Conservation (phyloP, 148 eudicot species). For the Nepenthes mirabilis region DNA sequence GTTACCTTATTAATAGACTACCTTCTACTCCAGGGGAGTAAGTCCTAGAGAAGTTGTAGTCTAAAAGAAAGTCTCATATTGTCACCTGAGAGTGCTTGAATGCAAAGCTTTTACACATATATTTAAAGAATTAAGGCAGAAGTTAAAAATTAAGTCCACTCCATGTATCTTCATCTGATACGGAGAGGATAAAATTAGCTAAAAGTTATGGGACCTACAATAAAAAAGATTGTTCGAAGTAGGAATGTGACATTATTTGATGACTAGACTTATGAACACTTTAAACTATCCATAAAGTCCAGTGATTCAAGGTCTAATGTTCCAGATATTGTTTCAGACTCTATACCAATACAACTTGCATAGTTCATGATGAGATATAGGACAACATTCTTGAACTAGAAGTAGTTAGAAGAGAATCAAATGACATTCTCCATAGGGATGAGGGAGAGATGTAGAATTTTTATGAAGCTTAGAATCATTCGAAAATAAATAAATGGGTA, state of each 20-base stretch:
- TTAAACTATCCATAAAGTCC: conserved; percentile 1
- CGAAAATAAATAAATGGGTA: no score
- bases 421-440: no score
- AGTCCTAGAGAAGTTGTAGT: conserved; percentile 6
- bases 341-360: no score
- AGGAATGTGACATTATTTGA: conserved; percentile 12
- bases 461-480: no score
- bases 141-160: not conserved
- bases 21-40: conserved; percentile 12
- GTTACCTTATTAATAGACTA: conserved; percentile 7
- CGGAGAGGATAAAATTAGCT: conserved; percentile 1
- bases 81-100: conserved; percentile 10
- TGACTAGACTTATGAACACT: conserved; percentile 5
- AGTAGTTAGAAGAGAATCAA: no score
- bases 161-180: not conserved
- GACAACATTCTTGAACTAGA: no score
- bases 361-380: no score
- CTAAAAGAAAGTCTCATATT: not conserved
- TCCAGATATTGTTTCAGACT: no score
- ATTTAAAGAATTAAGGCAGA: conserved; percentile 6
- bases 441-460: no score
- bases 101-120: conserved; percentile 10
- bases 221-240: not conserved
- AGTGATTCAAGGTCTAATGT: not conserved
- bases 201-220: not conserved